Evolutionary conservation across 768 basidiomycete species (phyloP), one percentile per base, ranked within the genome.

Genomic region (Brasilioporus rufonigricans): DNA sequence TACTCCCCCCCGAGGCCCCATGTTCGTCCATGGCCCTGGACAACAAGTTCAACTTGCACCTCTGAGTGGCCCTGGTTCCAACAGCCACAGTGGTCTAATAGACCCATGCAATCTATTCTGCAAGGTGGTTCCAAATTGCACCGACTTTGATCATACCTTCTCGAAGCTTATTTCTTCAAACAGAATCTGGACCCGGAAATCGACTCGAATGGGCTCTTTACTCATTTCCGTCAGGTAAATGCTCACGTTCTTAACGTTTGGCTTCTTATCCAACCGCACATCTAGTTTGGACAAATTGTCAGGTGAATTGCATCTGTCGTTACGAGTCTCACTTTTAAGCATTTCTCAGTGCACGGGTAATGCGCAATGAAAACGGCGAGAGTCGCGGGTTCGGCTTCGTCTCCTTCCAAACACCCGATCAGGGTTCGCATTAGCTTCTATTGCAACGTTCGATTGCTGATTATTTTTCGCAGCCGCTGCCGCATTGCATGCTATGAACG

Each of bases 321-420:
- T 10, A 11, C 27, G 21, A 23, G 5, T 27, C 14, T 35, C 5
- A 13, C 44, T 48, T 53, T 29, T 36, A 39, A 61, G 35, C 7
- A 11, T 23, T 21, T 41, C 33, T n/a, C 50, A 92, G 91, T 73
- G 93, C 93, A 43, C 86, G 93, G 55, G 92, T 95, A 39, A 94
- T 95, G 93, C 83, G 89, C 23, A 91, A 90, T 61, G 92, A 94
- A 65, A 72, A 58, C 55, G 88, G 89, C 32, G 85, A 87, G 48
- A 87, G 88, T 71, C 85, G 90, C 60, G 88, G 93, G 11, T 96
- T 95, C 66, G 93, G 93, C 27, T 96, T 95, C 64, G 93, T 95
- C 40, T 91, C 89, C 3, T 95, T 76, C 72, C 89, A 92, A 67
- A 80, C 83, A 10, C 89, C 92, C 21, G 85, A 88, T 59, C 87